A percentile compares a stretch with the other conserved stretches of the same genome.
phyloP scores from a whole-genome alignment of 148 eudicot genomes.

The Drosera capensis region DNA sequence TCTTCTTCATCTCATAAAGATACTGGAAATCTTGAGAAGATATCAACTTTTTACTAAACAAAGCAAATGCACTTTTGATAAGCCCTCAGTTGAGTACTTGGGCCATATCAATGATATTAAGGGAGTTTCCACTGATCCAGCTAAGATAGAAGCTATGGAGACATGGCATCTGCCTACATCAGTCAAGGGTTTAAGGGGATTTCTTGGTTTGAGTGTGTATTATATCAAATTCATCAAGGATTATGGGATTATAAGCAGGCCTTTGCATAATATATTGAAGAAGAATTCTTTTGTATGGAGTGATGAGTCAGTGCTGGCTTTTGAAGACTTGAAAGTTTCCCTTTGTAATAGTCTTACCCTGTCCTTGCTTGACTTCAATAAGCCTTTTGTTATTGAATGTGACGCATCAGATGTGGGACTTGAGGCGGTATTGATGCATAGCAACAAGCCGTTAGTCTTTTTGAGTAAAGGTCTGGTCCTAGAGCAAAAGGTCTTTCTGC shows the following conservation, averaged over 20 bases:
- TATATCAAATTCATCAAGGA: background rate
- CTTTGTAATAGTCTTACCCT: background rate
- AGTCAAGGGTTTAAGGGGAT: background rate
- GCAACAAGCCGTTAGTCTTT: background rate
- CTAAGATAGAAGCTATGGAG: background rate
- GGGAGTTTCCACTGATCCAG: background rate
- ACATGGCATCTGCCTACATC: background rate
- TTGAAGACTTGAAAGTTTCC: background rate
- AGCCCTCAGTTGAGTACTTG: background rate
- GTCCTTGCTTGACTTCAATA: background rate
- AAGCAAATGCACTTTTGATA: background rate
- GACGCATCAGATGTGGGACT: background rate
- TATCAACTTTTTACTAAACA: background rate
- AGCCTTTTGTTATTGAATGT: background rate
- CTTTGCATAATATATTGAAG: background rate
- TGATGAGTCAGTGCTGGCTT: background rate
- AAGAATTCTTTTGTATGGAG: background rate
- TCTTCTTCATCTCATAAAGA: background rate
- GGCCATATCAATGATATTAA: background rate
- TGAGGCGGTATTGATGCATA: background rate
- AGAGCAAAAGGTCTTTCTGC: background rate
- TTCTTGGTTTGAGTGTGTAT: background rate
- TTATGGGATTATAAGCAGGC: background rate
- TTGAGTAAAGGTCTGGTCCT: background rate
- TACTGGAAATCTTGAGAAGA: background rate